Conservation (phyloP, 768 basidiomycete species). For the Phanerodontia chrysosporium region DNA sequence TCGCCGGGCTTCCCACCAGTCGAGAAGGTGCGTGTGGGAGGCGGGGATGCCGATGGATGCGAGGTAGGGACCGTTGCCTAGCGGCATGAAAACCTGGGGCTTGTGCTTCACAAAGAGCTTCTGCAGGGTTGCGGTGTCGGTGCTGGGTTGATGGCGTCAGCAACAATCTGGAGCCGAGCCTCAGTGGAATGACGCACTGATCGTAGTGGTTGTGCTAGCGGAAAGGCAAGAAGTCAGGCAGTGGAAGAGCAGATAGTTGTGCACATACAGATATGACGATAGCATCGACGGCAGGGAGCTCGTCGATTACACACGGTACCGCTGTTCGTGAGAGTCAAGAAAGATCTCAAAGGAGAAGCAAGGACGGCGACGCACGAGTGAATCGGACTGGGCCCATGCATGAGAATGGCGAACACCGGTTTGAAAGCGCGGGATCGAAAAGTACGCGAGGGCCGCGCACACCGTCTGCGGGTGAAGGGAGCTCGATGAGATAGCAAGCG, state of each 20-base stretch:
- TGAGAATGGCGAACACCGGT: constrained; percentile 31
- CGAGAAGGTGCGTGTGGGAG: constrained; percentile 37
- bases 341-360: constrained; percentile 1
- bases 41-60: constrained; percentile 26
- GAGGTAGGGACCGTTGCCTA: constrained; percentile 39
- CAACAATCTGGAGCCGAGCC: background rate
- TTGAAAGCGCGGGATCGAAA: constrained; percentile 35
- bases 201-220: constrained; percentile 36
- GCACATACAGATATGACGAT: constrained; percentile 43
- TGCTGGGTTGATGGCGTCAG: constrained; percentile 16
- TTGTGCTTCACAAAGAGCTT: constrained; percentile 23
- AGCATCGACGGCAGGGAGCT: constrained; percentile 46
- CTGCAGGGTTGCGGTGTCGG: constrained; percentile 30
- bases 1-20: constrained; percentile 45
- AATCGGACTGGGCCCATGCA: constrained; percentile 29
- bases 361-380: constrained; percentile 26
- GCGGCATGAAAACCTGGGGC: constrained; percentile 42
- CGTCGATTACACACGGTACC: constrained; percentile 34
- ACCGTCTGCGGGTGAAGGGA: constrained; percentile 30
- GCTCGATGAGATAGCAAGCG: constrained; percentile 36
- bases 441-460: constrained; percentile 33
- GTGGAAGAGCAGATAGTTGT: background rate
- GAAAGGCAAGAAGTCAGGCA: background rate
- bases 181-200: constrained; percentile 20
- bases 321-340: constrained; percentile 16